Evolutionary conservation across 495 filamentous ascomycete genomes (phyloP), one percentile per base, ranked within the genome.

Genomic region (Niebla homalea): DNA sequence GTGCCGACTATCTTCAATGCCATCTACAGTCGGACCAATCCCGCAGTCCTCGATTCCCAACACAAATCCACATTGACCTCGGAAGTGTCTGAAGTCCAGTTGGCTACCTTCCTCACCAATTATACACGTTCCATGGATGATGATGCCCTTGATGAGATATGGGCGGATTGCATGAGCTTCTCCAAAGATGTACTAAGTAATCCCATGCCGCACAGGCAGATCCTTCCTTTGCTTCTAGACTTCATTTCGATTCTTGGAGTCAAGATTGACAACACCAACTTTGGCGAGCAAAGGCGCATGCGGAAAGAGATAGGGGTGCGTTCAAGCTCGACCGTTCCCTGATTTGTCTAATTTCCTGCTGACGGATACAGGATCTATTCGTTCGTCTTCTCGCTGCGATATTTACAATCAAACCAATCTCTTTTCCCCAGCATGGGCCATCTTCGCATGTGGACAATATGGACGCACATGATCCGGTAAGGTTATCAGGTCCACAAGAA

Each of bases 91-190:
- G 90, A 94, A 51, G 73, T 77, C 2, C 88, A 94, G 56, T 68
- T 97, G 15, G 86, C 89, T 8, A 77, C 81, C 18, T 99, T 97
- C 61, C 65, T 97, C 48, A 82, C 92, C 5, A 84, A 87, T 43
- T 99, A 97, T 61, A 82, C 88, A 1, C 75, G 78, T 20, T 90
- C 88, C 3, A 69, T 95, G 14, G 92, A 99, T 58, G 92, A 99
- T 56, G 92, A 99, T 70, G 84, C 92, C n/a, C 90, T 97, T 73
- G 93, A 99, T 59, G 92, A 99, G 65, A 95, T 99, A 26, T 99
- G 92, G 92, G 70, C 77, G 36, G 93, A 99, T 59, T 97, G 90
- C 62, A 87, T 87, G 58, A 78, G 82, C 0, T 99, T 99, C 64
- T 63, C 97, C 39, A 81, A 79, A 47, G 93, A 97, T 64, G 78